These are phyloP conservation scores for Penicillium sp. DNA, from an alignment of 2,329 filamentous ascomycete genomes.

Conservation along the genomic window DNA sequence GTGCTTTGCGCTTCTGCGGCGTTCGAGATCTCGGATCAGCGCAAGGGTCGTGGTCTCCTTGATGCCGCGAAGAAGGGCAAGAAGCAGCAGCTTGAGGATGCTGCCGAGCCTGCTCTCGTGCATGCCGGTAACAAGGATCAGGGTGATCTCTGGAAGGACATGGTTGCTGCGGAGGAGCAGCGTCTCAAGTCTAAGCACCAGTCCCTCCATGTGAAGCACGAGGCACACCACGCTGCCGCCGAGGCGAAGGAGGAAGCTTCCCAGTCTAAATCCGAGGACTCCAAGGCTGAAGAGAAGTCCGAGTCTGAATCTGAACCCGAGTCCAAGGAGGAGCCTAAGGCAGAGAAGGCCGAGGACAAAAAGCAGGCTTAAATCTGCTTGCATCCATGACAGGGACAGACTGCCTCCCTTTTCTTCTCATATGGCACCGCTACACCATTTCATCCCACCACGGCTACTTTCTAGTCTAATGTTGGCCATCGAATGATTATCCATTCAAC, in stretches of 20 bases:
- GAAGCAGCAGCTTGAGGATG: conserved; percentile 75
- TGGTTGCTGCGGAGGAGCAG: conserved; percentile 56
- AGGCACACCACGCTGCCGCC: conserved; percentile 21
- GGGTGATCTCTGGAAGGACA: conserved; percentile 85
- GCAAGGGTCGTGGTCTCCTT: conserved; percentile 63
- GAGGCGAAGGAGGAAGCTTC: conserved; percentile 27
- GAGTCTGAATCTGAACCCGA: conserved; percentile 19
- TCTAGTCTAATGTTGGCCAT: neutral
- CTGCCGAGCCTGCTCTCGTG: conserved; percentile 85
- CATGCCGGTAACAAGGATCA: conserved; percentile 70
- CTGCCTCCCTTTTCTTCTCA: neutral
- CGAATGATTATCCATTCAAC: neutral
- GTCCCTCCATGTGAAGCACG: conserved; percentile 42
- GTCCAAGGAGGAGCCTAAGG: conserved; percentile 23
- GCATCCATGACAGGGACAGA: neutral
- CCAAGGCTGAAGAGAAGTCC: conserved; percentile 23
- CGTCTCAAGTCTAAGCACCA: conserved; percentile 51
- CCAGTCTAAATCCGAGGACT: conserved; percentile 18
- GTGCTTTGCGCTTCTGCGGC: conserved; percentile 82
- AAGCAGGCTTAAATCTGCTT: conserved; percentile 20
- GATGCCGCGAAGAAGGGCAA: conserved; percentile 71
- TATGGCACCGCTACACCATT: neutral
- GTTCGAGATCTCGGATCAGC: conserved; percentile 81
- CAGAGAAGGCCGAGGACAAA: conserved; percentile 24
- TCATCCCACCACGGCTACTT: neutral